Evolutionary conservation across 2,329 filamentous ascomycete species (phyloP), one percentile per base, ranked within the genome.

Genomic region (Talaromyces sp.): DNA sequence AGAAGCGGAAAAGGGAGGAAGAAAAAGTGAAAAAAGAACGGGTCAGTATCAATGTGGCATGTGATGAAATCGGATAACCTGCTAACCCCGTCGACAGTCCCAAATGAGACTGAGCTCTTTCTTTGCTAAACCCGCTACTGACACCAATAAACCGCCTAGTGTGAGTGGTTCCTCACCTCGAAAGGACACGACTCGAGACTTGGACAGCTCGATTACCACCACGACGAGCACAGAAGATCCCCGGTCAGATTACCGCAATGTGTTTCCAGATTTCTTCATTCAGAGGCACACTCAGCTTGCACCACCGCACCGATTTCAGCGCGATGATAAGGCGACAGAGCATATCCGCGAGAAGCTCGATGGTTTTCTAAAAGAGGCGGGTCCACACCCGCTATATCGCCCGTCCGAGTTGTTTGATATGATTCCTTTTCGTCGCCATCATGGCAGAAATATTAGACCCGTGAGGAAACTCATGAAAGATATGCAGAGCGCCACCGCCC

Each of bases 181-280:
- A 36, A 69, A 64, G 27, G 71, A 71, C 1, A 53, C 65, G 0
- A 28, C 57, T 3, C 42, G 36, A 10, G 65, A 65, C 47, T 63
- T 63, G 12, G n/a, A 56, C 2, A 53, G 31, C 23, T n/a, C 63
- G 14, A 63, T 62, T 9, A 60, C 65, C 9, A 18, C 61, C 2
- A 18, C 61, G 2, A 60, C 66, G 18, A 3, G 27, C 27, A 66
- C 68, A 44, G 68, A 72, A 28, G 33, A 66, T 7, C 65, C 70
- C 59, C 67, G 69, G 5, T 82, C 84, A 0, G 82, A 85, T 52
- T 93, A 91, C 67, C 79, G 89, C 18, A 87, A 86, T 66, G 79
- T 83, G 40, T 98, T 98, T 69, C 84, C 92, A 34, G 87, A 90
- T 0, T 98, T 97, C 73, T 93, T 89, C 65, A 71, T 95, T 53